Percentiles rank a stretch among this genome's conserved stretches.
Conservation (phyloP, 345 rosid species). For the Brassica napus region Da-Ae NC_063448.1:34423501-34424000, state of each 20-base stretch:
- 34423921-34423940: too few relatives aligned
- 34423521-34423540: conserved; percentile 78
- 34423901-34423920: too few relatives aligned
- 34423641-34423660: background rate
- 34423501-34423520: conserved; percentile 80
- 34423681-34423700: background rate
- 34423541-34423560: conserved; percentile 99
- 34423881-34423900: too few relatives aligned
- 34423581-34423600: background rate
- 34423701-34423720: background rate
- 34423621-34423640: background rate
- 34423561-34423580: conserved; percentile 91
- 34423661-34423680: background rate
- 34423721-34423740: too few relatives aligned
- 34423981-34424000: too few relatives aligned
- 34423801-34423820: too few relatives aligned
- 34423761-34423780: conserved; percentile 97
- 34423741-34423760: conserved; percentile 42
- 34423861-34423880: too few relatives aligned
- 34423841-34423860: too few relatives aligned
- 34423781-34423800: conserved; percentile 40
- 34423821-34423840: too few relatives aligned
- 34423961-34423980: too few relatives aligned
- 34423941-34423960: too few relatives aligned
- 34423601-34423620: background rate